Base-by-base conservation (phyloP, 768 basidiomycete genomes). In the Podaxis sp. region DNA sequence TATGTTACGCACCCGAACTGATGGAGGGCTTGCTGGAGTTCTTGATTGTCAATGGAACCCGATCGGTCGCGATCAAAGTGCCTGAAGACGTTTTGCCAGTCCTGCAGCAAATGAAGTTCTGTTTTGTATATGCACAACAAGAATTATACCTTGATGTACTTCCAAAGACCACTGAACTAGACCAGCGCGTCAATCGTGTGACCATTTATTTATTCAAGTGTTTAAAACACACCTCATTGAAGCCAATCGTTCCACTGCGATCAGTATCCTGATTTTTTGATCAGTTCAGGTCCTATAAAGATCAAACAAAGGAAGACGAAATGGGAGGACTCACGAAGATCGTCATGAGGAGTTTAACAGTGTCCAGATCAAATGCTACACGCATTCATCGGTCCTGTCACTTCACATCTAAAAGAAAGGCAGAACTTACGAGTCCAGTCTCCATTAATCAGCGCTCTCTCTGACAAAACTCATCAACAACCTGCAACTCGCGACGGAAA, bases 31-130 rank as follows among this genome's bases (percentile, higher is more conserved):
- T 85, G 80, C 2, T 77, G 75, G 5, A 95, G 80, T 75, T 95
- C 93, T 17, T 66, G 59, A 7, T 78, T 79, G 61, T 94, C 91
- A 74, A 95, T 94, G 36, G 85, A 82, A 26, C 92, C 93, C 12
- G 90, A 92, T 56, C 82, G 84, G 71, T 95, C 93, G n/a, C 85
- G 79, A 75, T 95, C 93, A 67, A 93, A 93, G 74, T 90, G 89
- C 51, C 79, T 82, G 80, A 93, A 94, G 61, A 92, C 87, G 62
- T 86, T 85, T 76, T 93, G 90, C 92, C 92, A 93, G 72, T 93
- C 90, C 83, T 86, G 54, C 4, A 26, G 53, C 4, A 19, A 53
- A 5, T 3, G 15, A 24, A 55, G 39, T 46, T 51, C 53, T 63
- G n/a, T 15, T 57, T 42, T 8, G 19, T 24, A 30, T n/a, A 49